A percentile compares a stretch with the other conserved stretches of the same genome.
Evolutionary conservation across 2,329 filamentous ascomycete genomes (phyloP).

Genomic region (Emergomyces orientalis): DNA sequence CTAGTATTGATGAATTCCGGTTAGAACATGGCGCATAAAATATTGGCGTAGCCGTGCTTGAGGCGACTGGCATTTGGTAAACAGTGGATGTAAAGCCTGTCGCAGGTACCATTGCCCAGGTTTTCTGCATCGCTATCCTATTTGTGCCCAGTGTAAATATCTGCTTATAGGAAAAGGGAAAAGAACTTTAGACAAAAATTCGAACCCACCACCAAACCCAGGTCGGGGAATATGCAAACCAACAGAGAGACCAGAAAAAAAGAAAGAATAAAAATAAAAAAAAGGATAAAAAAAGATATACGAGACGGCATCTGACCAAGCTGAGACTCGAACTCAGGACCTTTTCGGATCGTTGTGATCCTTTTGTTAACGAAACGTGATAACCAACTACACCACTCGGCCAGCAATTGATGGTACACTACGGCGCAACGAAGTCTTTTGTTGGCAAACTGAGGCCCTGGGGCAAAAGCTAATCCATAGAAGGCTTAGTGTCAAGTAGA

Average conservation of each 20-base stretch:
- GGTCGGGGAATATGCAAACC: no score
- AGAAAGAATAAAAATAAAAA: background rate
- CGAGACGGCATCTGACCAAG: constrained; percentile 5
- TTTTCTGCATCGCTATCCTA: no score
- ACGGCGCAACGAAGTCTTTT: no score
- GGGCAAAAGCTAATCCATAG: background rate
- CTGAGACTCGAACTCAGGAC: constrained; percentile 14
- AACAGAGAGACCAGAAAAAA: background rate
- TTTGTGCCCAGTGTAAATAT: no score
- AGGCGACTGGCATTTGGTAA: background rate
- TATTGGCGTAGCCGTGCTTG: background rate
- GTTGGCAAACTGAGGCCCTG: no score
- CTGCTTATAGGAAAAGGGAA: no score
- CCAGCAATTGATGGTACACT: background rate
- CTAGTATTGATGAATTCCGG: background rate
- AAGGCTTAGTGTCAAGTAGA: background rate
- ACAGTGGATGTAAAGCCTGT: background rate
- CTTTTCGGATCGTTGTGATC: constrained; percentile 11
- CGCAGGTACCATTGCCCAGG: no score
- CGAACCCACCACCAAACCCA: no score
- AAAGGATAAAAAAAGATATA: constrained; percentile 3
- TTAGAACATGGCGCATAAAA: background rate
- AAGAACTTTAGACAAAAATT: no score
- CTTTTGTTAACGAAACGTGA: constrained; percentile 7
- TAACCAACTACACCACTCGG: constrained; percentile 7